Base-by-base conservation (phyloP, 192 early-diverging fungal genomes). In the Coemansia sp. region DNA sequence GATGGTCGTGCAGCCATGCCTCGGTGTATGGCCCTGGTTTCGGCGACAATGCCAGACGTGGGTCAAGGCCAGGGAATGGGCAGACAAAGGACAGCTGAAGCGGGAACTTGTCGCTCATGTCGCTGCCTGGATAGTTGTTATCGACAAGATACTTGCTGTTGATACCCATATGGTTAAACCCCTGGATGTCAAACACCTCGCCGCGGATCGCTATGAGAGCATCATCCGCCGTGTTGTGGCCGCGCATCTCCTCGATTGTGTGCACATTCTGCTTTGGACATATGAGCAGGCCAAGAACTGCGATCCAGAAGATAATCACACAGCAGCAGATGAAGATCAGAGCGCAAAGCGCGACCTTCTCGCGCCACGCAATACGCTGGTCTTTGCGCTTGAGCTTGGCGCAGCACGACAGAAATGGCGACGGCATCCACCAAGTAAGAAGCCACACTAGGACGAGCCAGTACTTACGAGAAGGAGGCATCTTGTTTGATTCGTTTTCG, bases 321-420 rank as follows among this genome's bases (percentile, higher is more conserved):
- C 82, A 85, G 45, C 91, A 93, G 57, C 95, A 66, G 8, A 95
- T 72, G 21, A 89, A 78, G 39, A 96, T 94, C 58, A 98, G 72
- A 46, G 89, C 80, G 68, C 93, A 95, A 21, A 99, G 84, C 6
- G 97, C 92, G 5, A 96, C 88, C 77, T 99, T 98, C 76, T 99
- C 97, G 62, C 97, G 87, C 97, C 97, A 99, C 6, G 97, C 97
- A 75, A 92, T 87, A 56, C 89, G 92, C 64, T 94, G 86, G 74
- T 93, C 92, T 43, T 77, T 79, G 55, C 87, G 86, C 71, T 86
- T 81, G 87, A 95, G 93, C 60, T 88, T 81, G 46, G 92, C 93
- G 63, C 91, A 90, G 67, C 85, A 88, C 9, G 71, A 67, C 44
- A 99, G 71, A 38, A 83, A 87, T 7, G 73, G 80, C 53, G 85